Evolutionary conservation across 176 grass and related monocot genomes (phyloP), one percentile per base, ranked within the genome.

Genomic region (Raddia distichophylla): DNA sequence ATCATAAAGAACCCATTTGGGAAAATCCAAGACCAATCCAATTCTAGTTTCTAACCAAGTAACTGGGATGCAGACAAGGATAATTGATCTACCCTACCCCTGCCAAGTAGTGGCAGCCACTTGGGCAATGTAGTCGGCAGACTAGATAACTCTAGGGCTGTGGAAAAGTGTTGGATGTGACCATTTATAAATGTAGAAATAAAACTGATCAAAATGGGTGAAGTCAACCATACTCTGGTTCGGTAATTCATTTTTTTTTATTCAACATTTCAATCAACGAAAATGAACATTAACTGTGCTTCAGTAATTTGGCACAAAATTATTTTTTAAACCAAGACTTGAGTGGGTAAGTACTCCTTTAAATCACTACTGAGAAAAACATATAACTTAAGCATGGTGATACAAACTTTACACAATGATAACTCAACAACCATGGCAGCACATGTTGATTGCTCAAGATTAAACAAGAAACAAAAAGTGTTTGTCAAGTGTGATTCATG

Each of bases 401-500:
- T 69, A 22, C 18, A 67, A 79, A 34, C 9, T 65, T 46, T n/a
- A 15, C 27, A 50, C 3, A 6, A 11, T 2, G 14, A 1, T 64
- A 10, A 71, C 35, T 77, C 35, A 71, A 81, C 34, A 69, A 52
- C 11, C 40, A 60, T 32, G 37, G 22, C 22, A 27, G 27, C 27
- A 27, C 27, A 73, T 19, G 20, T 32, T 49, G n/a, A 59, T 46
- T 76, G 32, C 37, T 34, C 18, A 47, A 57, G 64, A 70, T 22
- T 69, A 70, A 68, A 68, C 14, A 80, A 22, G 43, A 86, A 76
- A 8, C 2, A 50, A 35, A 80, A 69, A 32, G 11, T 33, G 20
- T 12, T 49, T 8, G 7, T 47, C 5, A 7, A 76, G 32, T 60
- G 45, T 19, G 71, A 75, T 52, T 19, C 46, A 53, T 64, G 60